Percentiles rank a stretch among this genome's conserved stretches.
Conservation (phyloP, 306 rosid genomes). For the Sicyos baderoa region DNA sequence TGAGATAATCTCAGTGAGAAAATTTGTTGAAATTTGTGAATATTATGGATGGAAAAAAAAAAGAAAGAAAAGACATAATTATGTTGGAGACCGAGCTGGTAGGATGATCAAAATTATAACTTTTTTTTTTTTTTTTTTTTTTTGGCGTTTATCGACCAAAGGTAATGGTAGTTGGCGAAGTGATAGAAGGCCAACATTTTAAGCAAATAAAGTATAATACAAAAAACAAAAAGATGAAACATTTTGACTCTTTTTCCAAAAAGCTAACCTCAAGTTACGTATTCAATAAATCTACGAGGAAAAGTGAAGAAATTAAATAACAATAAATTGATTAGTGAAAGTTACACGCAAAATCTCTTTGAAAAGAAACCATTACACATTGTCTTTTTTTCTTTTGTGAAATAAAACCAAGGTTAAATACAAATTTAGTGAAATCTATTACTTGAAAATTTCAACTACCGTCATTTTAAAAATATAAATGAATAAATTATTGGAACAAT, state of each 20-base stretch:
- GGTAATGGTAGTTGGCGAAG: neutral
- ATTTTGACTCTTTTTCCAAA: conserved; percentile 67
- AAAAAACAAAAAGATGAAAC: conserved; percentile 42
- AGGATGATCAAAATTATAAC: neutral
- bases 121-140: neutral
- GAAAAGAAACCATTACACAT: conserved; percentile 70
- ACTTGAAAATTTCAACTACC: too few relatives aligned
- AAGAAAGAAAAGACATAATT: too few relatives aligned
- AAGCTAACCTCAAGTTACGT: conserved; percentile 43
- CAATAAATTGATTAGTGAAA: conserved; percentile 27
- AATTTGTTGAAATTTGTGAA: neutral
- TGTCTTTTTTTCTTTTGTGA: neutral
- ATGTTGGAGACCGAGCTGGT: too few relatives aligned
- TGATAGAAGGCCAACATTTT: neutral
- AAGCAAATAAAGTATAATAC: conserved; percentile 18
- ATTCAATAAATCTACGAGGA: conserved; percentile 43
- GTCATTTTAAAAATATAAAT: too few relatives aligned
- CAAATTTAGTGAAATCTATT: too few relatives aligned
- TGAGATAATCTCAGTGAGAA: neutral
- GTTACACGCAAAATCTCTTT: conserved; percentile 47
- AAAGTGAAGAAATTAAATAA: neutral
- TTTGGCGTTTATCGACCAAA: conserved; percentile 1
- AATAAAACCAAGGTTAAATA: too few relatives aligned
- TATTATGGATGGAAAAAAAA: neutral
- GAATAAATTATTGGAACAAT: too few relatives aligned